Percentiles rank a stretch among this genome's conserved stretches.
These are phyloP conservation scores for Vicia faba DNA, from an alignment of 306 rosid species.

Conservation along the genomic window DNA sequence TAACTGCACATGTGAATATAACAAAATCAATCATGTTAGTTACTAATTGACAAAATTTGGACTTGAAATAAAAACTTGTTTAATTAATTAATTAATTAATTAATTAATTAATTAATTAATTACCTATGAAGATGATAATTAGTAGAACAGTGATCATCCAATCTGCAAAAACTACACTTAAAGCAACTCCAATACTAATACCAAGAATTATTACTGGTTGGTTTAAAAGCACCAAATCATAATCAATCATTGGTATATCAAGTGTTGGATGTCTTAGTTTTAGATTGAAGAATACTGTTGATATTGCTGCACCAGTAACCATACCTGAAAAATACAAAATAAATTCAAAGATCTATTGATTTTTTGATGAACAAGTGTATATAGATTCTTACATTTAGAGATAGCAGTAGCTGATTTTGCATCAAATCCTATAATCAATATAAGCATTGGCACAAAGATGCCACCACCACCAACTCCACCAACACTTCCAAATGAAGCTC, in stretches of 20 bases:
- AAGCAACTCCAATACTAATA: conserved; percentile 78
- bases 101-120: conserved; percentile 30
- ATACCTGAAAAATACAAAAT: conserved; percentile 52
- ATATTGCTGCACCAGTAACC: conserved; percentile 88
- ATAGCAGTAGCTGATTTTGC: conserved; percentile 83
- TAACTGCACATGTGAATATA: conserved; percentile 47
- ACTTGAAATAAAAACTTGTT: neutral
- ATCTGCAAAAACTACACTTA: conserved; percentile 81
- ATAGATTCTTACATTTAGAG: conserved; percentile 70
- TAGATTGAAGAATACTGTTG: conserved; percentile 71
- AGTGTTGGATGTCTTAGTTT: conserved; percentile 76
- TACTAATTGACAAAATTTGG: neutral
- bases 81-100: too few species aligned
- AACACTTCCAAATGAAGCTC: conserved; percentile 88
- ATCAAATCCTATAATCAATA: conserved; percentile 79
- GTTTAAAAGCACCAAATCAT: conserved; percentile 70
- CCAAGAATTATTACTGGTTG: conserved; percentile 86
- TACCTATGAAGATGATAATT: conserved; percentile 74
- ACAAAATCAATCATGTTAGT: conserved; percentile 13
- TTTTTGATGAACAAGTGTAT: neutral
- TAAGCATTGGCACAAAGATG: conserved; percentile 88
- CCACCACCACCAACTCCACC: conserved; percentile 99
- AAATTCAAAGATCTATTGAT: neutral
- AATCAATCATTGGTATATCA: conserved; percentile 71
- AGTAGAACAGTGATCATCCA: conserved; percentile 86